Conservation (phyloP, 169 alveolate species). For the Cryptosporidium sp. region DNA sequence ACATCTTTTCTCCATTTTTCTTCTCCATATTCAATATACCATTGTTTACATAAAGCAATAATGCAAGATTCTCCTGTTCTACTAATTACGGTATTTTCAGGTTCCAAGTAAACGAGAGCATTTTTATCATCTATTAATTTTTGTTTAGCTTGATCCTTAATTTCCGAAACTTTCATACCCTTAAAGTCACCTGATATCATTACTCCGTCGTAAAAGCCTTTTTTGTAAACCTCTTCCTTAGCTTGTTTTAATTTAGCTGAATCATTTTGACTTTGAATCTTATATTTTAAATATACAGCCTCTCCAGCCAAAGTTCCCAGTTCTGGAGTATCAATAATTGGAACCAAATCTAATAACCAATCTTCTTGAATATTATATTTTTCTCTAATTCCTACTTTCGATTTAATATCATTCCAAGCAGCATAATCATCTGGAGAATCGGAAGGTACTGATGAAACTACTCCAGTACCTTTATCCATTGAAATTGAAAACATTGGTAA, state of each 20-base stretch:
- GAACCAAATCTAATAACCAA: slow-evolving; percentile 87
- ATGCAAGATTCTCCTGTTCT: slow-evolving; percentile 97
- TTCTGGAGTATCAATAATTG: slow-evolving; percentile 77
- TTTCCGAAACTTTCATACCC: slow-evolving; percentile 90
- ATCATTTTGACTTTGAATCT: slow-evolving; percentile 92
- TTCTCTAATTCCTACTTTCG: slow-evolving; percentile 89
- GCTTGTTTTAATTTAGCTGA: slow-evolving; percentile 92
- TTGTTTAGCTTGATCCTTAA: slow-evolving; percentile 83
- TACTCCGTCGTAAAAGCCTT: slow-evolving; percentile 97
- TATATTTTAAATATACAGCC: slow-evolving; percentile 83
- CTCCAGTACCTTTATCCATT: slow-evolving; percentile 97
- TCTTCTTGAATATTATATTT: slow-evolving; percentile 90
- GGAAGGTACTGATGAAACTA: slow-evolving; percentile 99
- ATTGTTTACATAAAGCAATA: slow-evolving; percentile 95
- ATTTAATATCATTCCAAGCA: slow-evolving; percentile 91
- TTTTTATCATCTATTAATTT: slow-evolving; percentile 80
- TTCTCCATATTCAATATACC: slow-evolving; percentile 98
- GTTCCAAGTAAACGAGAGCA: slow-evolving; percentile 94
- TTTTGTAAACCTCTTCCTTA: slow-evolving; percentile 95
- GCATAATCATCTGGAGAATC: slow-evolving; percentile 99
- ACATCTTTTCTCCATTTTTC: slow-evolving; percentile 94
- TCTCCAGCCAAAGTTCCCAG: slow-evolving; percentile 85
- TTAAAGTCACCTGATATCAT: slow-evolving; percentile 92
- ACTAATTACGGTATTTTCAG: slow-evolving; percentile 95
- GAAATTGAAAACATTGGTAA: slow-evolving; percentile 97